A percentile compares a stretch with the other conserved stretches of the same genome.
Conservation (phyloP, 345 rosid genomes). For the Xanthoceras sorbifolium region DNA sequence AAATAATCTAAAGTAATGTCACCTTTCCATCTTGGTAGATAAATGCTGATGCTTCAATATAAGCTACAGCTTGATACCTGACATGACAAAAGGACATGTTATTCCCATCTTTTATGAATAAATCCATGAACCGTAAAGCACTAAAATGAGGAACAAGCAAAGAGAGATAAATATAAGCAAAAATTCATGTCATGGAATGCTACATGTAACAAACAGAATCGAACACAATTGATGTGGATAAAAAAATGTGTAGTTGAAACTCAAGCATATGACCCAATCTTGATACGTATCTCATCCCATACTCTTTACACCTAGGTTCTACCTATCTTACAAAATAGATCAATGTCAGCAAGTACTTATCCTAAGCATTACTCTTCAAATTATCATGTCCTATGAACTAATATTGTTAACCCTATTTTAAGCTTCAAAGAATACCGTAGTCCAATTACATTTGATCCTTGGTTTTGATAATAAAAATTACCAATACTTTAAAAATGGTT, state of each 20-base stretch:
- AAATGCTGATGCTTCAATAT: constrained; percentile 91
- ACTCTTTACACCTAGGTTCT: neutral
- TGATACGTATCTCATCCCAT: neutral
- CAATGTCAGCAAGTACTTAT: neutral
- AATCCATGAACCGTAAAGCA: constrained; percentile 13
- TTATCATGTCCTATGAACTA: neutral
- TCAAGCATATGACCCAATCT: neutral
- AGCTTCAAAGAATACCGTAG: neutral
- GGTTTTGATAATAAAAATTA: neutral
- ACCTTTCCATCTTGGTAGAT: constrained; percentile 99
- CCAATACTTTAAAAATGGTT: neutral
- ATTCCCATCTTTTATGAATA: constrained; percentile 6
- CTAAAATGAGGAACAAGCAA: neutral
- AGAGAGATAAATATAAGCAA: neutral
- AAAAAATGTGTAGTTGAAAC: neutral
- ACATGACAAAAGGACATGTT: constrained; percentile 24
- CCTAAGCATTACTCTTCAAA: neutral
- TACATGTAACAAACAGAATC: neutral
- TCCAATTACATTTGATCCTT: constrained; percentile 9
- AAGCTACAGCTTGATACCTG: constrained; percentile 98
- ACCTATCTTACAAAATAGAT: neutral
- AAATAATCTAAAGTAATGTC: constrained; percentile 4
- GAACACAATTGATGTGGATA: neutral
- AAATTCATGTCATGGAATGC: neutral
- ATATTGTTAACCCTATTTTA: neutral